Evolutionary conservation across 192 early-diverging fungal genomes (phyloP), one percentile per base, ranked within the genome.

Genomic region (Backusella tuberculispora): DNA sequence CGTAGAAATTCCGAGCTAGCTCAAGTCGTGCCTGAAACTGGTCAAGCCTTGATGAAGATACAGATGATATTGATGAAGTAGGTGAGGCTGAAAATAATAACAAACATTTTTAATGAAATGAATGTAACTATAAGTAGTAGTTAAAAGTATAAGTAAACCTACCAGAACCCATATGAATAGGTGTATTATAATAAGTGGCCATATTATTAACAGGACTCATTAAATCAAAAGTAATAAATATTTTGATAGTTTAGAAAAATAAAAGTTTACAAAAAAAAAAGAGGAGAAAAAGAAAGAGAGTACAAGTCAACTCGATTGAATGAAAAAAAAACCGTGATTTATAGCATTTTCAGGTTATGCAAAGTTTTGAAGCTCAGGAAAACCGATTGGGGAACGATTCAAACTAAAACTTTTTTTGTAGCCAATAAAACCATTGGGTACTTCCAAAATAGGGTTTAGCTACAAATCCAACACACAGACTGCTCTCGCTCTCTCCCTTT

Each of bases 1-100:
- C 87, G 71, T 88, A 83, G 66, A 88, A 88, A 69, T 80, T 82
- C 56, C 70, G 79, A 37, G 87, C 87, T 21, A 83, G 79, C 66
- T 88, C 87, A 50, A 86, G 85, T 67, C 81, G 83, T 40, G 74
- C 76, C 34, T 74, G 76, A 48, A 80, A 85, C 34, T 88, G 78
- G 53, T 85, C 86, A 26, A 87, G 78, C 53, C 74, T 46, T 13
- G 43, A 69, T n/a, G 40, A 42, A 29, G 50, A 37, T 24, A 26
- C 38, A 69, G 67, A 42, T 69, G 21, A 46, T 69, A 2, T 17
- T 56, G 63, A 40, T 21, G 65, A 66, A 19, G 65, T 26, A 47
- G 42, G 15, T 15, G 45, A 44, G 14, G 13, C 44, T 70, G 44
- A 56, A 42, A 56, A 40, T 41, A 38, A 26, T 56, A 44, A 10